phyloP scores from a whole-genome alignment of 2,329 filamentous ascomycete genomes.

The Cladosporium oxysporum region DNA sequence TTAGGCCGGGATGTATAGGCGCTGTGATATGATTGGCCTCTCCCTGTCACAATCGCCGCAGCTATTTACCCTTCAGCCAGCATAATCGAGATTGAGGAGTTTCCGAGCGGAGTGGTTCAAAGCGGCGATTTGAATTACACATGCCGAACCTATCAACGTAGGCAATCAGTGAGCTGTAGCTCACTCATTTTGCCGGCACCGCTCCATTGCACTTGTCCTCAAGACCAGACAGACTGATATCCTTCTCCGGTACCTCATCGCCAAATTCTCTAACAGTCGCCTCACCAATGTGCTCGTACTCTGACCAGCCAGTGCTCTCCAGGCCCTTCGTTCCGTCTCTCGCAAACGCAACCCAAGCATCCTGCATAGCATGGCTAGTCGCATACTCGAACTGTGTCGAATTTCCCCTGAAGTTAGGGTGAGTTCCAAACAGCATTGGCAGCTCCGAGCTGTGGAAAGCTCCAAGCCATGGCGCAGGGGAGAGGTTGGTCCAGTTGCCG shows the following conservation, averaged over 20 bases:
- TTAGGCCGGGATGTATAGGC: no score
- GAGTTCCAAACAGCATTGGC: conserved; percentile 28
- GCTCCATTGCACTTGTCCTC: conserved; percentile 31
- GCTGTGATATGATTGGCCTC: no score
- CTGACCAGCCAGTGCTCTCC: conserved; percentile 24
- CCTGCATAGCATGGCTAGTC: conserved; percentile 30
- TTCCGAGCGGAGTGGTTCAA: no score
- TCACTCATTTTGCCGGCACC: background rate
- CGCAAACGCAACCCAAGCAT: conserved; percentile 29
- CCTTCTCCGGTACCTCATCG: conserved; percentile 32
- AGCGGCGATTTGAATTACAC: no score
- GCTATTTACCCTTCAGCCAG: no score
- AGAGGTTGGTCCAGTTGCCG: conserved; percentile 33
- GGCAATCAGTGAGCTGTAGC: no score
- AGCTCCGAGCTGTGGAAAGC: conserved; percentile 41
- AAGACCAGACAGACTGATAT: conserved; percentile 26
- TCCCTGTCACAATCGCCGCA: no score
- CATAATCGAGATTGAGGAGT: no score
- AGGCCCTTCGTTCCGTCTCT: conserved; percentile 30
- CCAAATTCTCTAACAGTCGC: conserved; percentile 31
- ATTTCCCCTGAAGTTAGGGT: conserved; percentile 24
- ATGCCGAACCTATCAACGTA: no score
- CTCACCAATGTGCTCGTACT: conserved; percentile 27
- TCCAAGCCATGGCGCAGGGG: conserved; percentile 26
- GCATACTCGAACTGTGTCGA: conserved; percentile 25